These are phyloP conservation scores for Medicago ruthenica DNA, from an alignment of 306 rosid genomes.

Conservation along the genomic window DNA sequence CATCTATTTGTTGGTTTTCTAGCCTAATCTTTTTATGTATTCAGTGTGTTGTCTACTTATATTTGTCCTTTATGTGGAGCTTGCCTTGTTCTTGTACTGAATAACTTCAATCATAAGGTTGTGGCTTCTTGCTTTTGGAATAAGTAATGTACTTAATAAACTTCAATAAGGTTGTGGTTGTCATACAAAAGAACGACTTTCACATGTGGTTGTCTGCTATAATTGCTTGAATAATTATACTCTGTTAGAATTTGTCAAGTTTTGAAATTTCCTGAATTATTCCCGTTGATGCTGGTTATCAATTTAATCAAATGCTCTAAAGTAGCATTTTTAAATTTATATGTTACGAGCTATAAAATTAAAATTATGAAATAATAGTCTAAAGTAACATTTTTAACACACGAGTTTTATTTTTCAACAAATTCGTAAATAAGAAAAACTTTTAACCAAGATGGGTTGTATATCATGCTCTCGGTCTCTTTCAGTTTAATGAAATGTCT, in stretches of 20 bases:
- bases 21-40: not conserved
- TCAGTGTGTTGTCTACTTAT: conserved; percentile 1
- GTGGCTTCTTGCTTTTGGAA: conserved; percentile 1
- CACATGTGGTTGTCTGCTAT: not conserved
- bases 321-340: no score
- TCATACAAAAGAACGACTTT: not conserved
- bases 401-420: no score
- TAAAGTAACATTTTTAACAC: no score
- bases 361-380: no score
- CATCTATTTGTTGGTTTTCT: not conserved
- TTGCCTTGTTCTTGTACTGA: conserved; percentile 31
- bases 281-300: no score
- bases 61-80: conserved; percentile 14
- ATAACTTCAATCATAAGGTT: conserved; percentile 19
- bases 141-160: not conserved
- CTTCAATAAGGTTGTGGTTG: not conserved
- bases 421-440: not conserved
- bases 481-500: no score
- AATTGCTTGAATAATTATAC: not conserved
- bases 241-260: not conserved
- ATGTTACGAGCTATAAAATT: no score
- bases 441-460: not conserved
- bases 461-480: no score
- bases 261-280: not conserved
- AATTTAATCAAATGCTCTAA: no score